phyloP scores from a whole-genome alignment of 495 filamentous ascomycete species.

The Podospora pseudocomata region DNA sequence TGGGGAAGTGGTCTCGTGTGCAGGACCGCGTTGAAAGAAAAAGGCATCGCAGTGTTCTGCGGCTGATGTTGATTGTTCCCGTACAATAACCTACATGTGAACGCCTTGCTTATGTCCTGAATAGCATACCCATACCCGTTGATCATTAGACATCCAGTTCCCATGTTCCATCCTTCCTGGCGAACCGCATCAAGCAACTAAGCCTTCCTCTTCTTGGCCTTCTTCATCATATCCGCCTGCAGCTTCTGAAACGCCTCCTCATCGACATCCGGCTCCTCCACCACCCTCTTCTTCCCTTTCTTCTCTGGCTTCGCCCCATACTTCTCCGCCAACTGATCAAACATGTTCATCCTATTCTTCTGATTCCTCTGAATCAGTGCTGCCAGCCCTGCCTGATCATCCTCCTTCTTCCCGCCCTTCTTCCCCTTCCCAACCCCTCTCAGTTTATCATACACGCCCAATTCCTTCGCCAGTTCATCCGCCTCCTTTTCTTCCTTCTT shows the following conservation, averaged over 20 bases:
- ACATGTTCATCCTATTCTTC: constrained; percentile 40
- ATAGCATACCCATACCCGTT: background rate
- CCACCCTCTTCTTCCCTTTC: constrained; percentile 46
- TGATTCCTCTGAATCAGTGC: constrained; percentile 45
- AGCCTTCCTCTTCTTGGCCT: constrained; percentile 34
- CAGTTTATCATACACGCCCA: constrained; percentile 62
- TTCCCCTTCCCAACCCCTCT: constrained; percentile 46
- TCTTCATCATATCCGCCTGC: constrained; percentile 39
- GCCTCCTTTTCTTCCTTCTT: constrained; percentile 68
- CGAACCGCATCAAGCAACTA: constrained; percentile 5
- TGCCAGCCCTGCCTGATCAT: constrained; percentile 38
- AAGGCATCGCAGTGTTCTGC: background rate
- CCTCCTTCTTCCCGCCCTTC: constrained; percentile 45
- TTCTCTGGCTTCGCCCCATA: constrained; percentile 52
- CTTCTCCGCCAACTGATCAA: constrained; percentile 70
- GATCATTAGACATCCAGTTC: background rate
- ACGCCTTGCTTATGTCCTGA: background rate
- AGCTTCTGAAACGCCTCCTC: constrained; percentile 64
- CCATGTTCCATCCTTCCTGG: background rate
- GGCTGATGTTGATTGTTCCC: background rate
- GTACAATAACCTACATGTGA: background rate
- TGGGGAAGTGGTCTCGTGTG: background rate
- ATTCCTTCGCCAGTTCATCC: constrained; percentile 63
- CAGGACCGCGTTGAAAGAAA: background rate
- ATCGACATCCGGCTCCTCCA: constrained; percentile 53